phyloP scores from a whole-genome alignment of 2,329 filamentous ascomycete species.

The Stagonosporopsis chrysanthemi region DNA sequence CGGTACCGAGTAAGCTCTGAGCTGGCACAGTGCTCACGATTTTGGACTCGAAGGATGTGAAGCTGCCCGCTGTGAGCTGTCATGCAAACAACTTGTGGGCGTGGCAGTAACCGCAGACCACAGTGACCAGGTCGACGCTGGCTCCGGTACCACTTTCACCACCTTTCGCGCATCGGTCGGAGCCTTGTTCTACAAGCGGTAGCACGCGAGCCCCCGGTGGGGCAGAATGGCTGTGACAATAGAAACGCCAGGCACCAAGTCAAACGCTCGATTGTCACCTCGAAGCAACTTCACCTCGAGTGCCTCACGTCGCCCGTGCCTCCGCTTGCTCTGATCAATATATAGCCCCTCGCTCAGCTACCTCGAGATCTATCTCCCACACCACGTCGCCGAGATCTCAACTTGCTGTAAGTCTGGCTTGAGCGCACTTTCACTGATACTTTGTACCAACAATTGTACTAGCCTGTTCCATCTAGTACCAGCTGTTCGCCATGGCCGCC shows the following conservation, averaged over 20 bases:
- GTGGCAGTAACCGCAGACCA: not conserved
- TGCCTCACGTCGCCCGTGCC: not conserved
- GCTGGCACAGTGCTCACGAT: not conserved
- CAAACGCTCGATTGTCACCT: slow-evolving; percentile 33
- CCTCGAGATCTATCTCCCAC: slow-evolving; percentile 32
- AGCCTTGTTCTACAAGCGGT: not conserved
- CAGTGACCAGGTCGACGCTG: not conserved
- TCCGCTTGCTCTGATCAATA: slow-evolving; percentile 10
- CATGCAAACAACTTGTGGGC: not conserved
- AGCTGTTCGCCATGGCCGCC: slow-evolving; percentile 2
- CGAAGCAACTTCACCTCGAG: slow-evolving; percentile 28
- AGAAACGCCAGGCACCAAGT: slow-evolving; percentile 21
- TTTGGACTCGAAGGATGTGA: not conserved
- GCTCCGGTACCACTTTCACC: not conserved
- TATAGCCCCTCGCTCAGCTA: slow-evolving; percentile 35
- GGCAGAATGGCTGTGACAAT: slow-evolving; percentile 8
- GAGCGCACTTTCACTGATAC: slow-evolving; percentile 1
- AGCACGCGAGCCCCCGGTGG: slow-evolving; percentile 5
- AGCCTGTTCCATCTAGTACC: slow-evolving; percentile 4
- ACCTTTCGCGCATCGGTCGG: not conserved
- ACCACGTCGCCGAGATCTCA: slow-evolving; percentile 3
- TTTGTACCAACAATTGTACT: not conserved
- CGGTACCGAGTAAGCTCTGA: not conserved
- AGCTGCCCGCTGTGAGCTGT: not conserved
- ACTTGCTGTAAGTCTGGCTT: not conserved